Conservation (phyloP, 106 monocot species). For the Dendrobium nobile region DNA sequence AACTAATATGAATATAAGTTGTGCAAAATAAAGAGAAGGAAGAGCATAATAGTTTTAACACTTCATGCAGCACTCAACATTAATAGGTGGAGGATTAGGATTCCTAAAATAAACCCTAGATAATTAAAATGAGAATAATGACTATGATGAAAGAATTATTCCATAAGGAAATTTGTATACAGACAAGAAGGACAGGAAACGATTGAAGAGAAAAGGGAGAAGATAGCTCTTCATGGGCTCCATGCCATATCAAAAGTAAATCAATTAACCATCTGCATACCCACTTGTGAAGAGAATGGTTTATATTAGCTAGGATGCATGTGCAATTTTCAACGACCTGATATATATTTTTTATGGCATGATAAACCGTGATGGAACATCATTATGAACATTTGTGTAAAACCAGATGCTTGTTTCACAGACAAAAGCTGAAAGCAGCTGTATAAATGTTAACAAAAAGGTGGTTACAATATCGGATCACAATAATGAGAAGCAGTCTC, state of each 20-base stretch:
- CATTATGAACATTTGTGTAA: too few relatives aligned
- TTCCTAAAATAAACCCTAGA: not conserved
- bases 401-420: too few relatives aligned
- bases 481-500: too few relatives aligned
- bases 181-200: not conserved
- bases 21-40: not conserved
- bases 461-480: too few relatives aligned
- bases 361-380: too few relatives aligned
- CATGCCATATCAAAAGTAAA: too few relatives aligned
- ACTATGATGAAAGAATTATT: not conserved
- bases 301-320: too few relatives aligned
- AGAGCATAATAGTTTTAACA: not conserved
- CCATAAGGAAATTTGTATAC: not conserved
- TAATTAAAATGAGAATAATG: not conserved
- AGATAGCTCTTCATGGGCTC: not conserved
- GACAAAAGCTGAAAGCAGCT: too few relatives aligned
- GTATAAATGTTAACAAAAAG: too few relatives aligned
- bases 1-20: not conserved
- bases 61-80: not conserved
- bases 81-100: not conserved
- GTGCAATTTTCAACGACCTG: too few relatives aligned
- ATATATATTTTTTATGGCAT: too few relatives aligned
- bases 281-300: not conserved
- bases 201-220: not conserved
- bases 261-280: not conserved